Evolutionary conservation across 2,329 filamentous ascomycete genomes (phyloP).

Genomic region (Alternaria triticina): DNA sequence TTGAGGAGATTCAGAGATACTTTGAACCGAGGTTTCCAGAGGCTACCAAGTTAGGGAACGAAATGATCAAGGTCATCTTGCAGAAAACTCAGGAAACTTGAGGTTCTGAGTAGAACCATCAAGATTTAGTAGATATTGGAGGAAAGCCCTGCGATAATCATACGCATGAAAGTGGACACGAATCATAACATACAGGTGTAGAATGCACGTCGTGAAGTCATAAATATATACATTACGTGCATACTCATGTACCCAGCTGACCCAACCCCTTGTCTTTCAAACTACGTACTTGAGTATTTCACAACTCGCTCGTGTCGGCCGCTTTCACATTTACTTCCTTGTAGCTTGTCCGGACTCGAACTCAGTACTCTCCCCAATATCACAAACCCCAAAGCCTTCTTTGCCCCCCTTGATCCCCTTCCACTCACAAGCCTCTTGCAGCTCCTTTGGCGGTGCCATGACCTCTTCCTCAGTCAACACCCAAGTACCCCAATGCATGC

Average conservation of each 20-base stretch:
- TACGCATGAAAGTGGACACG: not conserved
- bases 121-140: not conserved
- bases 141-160: not conserved
- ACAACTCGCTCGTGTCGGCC: not conserved
- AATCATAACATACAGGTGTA: not conserved
- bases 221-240: not conserved
- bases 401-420: slow-evolving; percentile 77
- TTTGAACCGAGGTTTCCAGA: slow-evolving; percentile 90
- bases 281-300: not conserved
- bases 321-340: not conserved
- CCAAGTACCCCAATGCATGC: slow-evolving; percentile 92
- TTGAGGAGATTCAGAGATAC: slow-evolving; percentile 87
- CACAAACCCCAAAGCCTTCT: slow-evolving; percentile 83
- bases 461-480: slow-evolving; percentile 85
- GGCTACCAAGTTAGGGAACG: slow-evolving; percentile 85
- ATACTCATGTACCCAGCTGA: not conserved
- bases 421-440: slow-evolving; percentile 73
- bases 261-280: not conserved
- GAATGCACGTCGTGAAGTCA: not conserved
- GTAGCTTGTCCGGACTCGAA: slow-evolving; percentile 53
- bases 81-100: slow-evolving; percentile 66
- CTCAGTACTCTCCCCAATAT: slow-evolving; percentile 79
- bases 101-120: not conserved
- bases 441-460: slow-evolving; percentile 75
- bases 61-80: slow-evolving; percentile 96